Conservation (phyloP, 306 rosid genomes). For the Cucurbita pepo region DNA sequence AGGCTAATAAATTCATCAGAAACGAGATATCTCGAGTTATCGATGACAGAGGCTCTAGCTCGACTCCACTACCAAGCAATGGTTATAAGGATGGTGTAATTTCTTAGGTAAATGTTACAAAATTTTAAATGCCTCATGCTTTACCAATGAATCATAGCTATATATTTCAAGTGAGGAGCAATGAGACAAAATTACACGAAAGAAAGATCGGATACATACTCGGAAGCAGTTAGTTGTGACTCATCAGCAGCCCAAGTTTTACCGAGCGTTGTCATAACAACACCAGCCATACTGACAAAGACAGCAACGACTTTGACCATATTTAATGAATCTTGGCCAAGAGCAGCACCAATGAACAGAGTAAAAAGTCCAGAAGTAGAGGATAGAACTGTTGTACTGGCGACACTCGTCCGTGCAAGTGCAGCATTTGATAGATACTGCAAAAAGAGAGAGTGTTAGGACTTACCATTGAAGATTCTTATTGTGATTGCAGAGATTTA, state of each 20-base stretch:
- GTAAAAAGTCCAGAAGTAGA: slow-evolving; percentile 98
- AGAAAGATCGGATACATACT: slow-evolving; percentile 34
- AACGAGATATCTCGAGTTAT: neutral
- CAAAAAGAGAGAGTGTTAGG: slow-evolving; percentile 11
- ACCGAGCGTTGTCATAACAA: slow-evolving; percentile 83
- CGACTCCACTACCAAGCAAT: neutral
- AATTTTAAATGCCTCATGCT: neutral
- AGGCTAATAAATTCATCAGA: neutral
- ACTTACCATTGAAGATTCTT: neutral
- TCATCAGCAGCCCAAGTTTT: slow-evolving; percentile 97
- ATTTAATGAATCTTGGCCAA: slow-evolving; percentile 85
- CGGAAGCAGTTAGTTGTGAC: slow-evolving; percentile 18
- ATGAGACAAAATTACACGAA: neutral
- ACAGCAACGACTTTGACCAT: slow-evolving; percentile 76
- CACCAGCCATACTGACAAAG: slow-evolving; percentile 92
- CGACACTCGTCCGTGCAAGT: slow-evolving; percentile 94
- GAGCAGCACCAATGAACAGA: slow-evolving; percentile 66
- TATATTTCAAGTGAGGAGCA: neutral
- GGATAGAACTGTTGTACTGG: slow-evolving; percentile 89
- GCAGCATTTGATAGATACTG: slow-evolving; percentile 99
- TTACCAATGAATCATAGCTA: neutral
- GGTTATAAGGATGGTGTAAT: neutral
- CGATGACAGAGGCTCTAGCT: neutral
- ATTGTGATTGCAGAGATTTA: neutral
- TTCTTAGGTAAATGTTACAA: neutral